Percentiles rank a stretch among this genome's conserved stretches.
phyloP scores from a whole-genome alignment of 306 rosid species.

The Fragaria iinumae region DNA sequence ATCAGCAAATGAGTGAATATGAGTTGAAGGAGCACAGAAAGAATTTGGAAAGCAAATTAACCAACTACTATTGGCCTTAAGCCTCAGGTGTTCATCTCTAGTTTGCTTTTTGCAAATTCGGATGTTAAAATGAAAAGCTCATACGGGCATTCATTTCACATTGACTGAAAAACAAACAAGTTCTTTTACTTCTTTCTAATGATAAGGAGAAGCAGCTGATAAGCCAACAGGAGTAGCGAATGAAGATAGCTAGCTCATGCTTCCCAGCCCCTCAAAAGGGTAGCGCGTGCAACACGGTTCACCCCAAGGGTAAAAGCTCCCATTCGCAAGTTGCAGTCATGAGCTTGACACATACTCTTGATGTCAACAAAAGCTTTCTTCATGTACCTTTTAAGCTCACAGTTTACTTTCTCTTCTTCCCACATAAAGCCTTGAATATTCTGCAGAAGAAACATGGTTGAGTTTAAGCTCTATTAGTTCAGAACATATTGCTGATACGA shows the following conservation, averaged over 20 bases:
- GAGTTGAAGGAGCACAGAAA: not conserved
- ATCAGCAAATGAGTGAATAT: not conserved
- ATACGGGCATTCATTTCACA: not conserved
- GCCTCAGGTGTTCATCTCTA: not conserved
- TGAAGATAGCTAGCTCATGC: slow-evolving; percentile 32
- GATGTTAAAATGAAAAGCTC: not conserved
- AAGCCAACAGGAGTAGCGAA: slow-evolving; percentile 1
- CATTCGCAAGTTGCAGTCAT: slow-evolving; percentile 62
- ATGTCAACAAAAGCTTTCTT: slow-evolving; percentile 53
- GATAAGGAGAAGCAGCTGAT: slow-evolving; percentile 5
- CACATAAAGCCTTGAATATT: slow-evolving; percentile 84
- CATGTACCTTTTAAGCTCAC: slow-evolving; percentile 65
- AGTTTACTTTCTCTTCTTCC: slow-evolving; percentile 68
- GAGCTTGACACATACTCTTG: slow-evolving; percentile 61
- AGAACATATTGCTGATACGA: not conserved
- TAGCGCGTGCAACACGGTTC: slow-evolving; percentile 72
- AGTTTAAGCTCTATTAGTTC: not conserved
- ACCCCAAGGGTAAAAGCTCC: slow-evolving; percentile 73
- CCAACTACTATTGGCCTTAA: not conserved
- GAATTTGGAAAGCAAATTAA: too few species aligned
- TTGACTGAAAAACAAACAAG: not conserved
- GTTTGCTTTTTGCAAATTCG: not conserved
- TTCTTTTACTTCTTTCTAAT: not conserved
- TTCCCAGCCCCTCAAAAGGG: slow-evolving; percentile 73
- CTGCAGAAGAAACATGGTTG: slow-evolving; percentile 31